phyloP scores from a whole-genome alignment of 108 stramenopile species.

The Pseudonitzschia delicatissima region DNA sequence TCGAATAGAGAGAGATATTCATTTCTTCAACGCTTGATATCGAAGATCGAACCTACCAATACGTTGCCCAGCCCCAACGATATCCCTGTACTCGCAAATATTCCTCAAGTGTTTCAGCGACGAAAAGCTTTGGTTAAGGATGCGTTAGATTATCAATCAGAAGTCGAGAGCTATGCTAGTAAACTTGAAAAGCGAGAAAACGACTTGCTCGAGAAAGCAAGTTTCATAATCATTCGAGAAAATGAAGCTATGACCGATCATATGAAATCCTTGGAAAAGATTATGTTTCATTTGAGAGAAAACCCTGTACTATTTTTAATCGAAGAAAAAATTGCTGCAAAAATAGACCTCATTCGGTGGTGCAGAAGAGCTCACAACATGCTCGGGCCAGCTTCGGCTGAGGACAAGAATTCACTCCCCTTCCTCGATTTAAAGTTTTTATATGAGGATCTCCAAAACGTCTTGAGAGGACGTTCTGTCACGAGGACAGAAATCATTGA shows the following conservation, averaged over 20 bases:
- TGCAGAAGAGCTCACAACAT: constrained; percentile 17
- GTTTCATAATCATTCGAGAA: neutral
- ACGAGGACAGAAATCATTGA: constrained; percentile 29
- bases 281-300: constrained; percentile 32
- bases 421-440: neutral
- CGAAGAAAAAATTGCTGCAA: constrained; percentile 63
- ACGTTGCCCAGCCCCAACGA: neutral
- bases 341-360: constrained; percentile 64
- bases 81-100: neutral
- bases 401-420: neutral
- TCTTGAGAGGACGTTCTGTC: constrained; percentile 37
- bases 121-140: neutral
- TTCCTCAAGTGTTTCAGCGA: constrained; percentile 2
- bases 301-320: constrained; percentile 51
- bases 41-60: constrained; percentile 7
- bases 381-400: neutral
- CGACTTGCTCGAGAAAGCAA: neutral
- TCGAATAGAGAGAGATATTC: constrained; percentile 41
- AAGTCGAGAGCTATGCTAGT: neutral
- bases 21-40: constrained; percentile 46
- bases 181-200: constrained; percentile 5
- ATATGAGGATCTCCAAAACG: constrained; percentile 14
- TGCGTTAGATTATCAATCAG: neutral
- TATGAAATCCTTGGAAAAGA: neutral
- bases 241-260: neutral